Base-by-base conservation (phyloP, 352 stramenopile genomes). In the Pythium aristosporum region DNA sequence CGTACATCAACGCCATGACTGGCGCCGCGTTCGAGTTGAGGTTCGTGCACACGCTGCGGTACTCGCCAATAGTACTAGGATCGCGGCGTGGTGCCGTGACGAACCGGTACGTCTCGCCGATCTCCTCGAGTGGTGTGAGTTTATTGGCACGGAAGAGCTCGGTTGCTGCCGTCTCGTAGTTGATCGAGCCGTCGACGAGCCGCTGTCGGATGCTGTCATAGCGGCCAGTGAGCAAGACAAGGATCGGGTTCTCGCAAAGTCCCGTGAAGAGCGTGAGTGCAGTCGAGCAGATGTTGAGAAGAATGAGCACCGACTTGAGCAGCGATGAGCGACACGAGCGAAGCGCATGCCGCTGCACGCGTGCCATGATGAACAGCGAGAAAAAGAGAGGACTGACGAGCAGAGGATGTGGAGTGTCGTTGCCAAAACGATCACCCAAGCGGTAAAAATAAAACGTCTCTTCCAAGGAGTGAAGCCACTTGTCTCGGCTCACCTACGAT, bases 91-190 rank as follows among this genome's bases (percentile, higher is more conserved):
- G 67, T 28, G 64, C 48, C 43, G 68, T 79, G 41, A 62, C 69
- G 56, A 77, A 61, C 11, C 66, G 52, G 36, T 67, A 75, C 8
- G 34, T 15, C 21, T 58, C 25, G 15, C 21, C 25, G n/a, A 83
- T 69, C 21, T 66, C 42, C 5, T 71, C 74, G 3, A 85, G 55
- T 15, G 77, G 63, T 11, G 68, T 67, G 11, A 75, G 53, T 36
- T 52, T 61, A 44, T 57, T 41, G 2, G 51, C 23, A 10, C 52
- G 20, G 36, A 72, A 39, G 11, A 55, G 10, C 25, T 72, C 65
- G 36, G 21, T 46, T 7, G 37, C 37, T 13, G 52, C 51, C 42
- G 65, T 70, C 54, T 74, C 56, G 21, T 58, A 62, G 67, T 70
- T 77, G 54, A 77, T 63, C 5, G 37, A 54, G 39, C 63, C 70